Evolutionary conservation across 1,284 basidiomycete species (phyloP).

Genomic region (Pholiota adiposa): DNA sequence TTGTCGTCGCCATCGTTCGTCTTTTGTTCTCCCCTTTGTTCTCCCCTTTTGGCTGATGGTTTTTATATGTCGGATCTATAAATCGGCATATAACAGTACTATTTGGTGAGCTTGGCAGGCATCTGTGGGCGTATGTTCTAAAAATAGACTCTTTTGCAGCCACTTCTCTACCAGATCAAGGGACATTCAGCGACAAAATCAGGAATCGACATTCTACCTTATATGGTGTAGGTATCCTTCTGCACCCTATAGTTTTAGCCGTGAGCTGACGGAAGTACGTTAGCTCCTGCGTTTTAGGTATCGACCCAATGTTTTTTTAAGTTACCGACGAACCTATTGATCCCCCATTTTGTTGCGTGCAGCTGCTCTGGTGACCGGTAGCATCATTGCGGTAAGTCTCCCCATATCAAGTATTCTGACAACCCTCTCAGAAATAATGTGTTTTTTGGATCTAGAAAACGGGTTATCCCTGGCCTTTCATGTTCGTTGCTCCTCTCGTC

Average conservation of each 20-base stretch:
- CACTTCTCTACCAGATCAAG: constrained; percentile 9
- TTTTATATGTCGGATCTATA: no score
- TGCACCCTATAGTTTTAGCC: background rate
- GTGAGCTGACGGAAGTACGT: background rate
- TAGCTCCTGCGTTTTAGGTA: background rate
- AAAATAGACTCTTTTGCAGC: background rate
- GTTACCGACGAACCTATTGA: background rate
- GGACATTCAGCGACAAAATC: constrained; percentile 11
- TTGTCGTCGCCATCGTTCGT: constrained; percentile 7
- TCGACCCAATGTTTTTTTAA: background rate
- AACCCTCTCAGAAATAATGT: background rate
- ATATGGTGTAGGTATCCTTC: constrained; percentile 5
- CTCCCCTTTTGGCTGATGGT: background rate
- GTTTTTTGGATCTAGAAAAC: background rate
- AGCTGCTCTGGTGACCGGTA: constrained; percentile 2
- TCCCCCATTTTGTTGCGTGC: background rate
- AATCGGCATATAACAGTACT: background rate
- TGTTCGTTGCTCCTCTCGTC: constrained; percentile 2
- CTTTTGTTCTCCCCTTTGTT: background rate
- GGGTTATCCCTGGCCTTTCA: constrained; percentile 8
- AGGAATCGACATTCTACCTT: constrained; percentile 13
- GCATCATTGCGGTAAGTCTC: background rate
- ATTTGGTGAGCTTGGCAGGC: background rate
- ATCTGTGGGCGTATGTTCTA: background rate
- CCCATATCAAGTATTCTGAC: background rate